A percentile compares a stretch with the other conserved stretches of the same genome.
Evolutionary conservation across 257 asterid genomes (phyloP).

Genomic region (Oldenlandia corymbosa): DNA sequence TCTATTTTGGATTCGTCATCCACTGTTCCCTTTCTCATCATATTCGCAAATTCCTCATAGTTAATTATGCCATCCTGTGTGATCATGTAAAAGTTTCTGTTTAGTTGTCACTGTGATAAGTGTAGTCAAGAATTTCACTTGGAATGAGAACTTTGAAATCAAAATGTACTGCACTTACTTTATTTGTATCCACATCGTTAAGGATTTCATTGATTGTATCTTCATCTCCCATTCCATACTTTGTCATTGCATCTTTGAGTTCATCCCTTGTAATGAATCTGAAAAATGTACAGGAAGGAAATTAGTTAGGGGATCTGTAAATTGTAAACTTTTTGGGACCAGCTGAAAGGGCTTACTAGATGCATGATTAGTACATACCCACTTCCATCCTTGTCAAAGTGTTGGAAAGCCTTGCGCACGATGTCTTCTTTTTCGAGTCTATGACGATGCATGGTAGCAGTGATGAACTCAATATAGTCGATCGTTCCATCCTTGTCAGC

Average conservation of each 20-base stretch:
- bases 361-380: constrained; percentile 43
- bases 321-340: background rate
- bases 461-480: constrained; percentile 75
- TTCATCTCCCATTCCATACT: constrained; percentile 92
- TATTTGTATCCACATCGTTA: constrained; percentile 76
- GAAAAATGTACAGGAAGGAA: background rate
- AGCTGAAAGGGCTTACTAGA: background rate
- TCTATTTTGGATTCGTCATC: constrained; percentile 21
- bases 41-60: constrained; percentile 65
- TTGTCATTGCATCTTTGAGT: constrained; percentile 69
- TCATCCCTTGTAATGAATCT: constrained; percentile 93
- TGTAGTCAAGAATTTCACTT: no score
- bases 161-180: constrained; percentile 28
- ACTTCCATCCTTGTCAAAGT: constrained; percentile 70
- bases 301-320: background rate
- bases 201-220: constrained; percentile 77
- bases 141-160: no score
- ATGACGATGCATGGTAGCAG: constrained; percentile 92
- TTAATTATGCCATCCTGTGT: constrained; percentile 75
- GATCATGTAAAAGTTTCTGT: background rate
- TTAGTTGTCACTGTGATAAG: background rate
- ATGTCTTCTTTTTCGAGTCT: constrained; percentile 79
- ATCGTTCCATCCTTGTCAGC: constrained; percentile 76
- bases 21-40: constrained; percentile 78
- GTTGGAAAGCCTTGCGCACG: constrained; percentile 61